phyloP scores from a whole-genome alignment of 75 land plant species.

The Larix kaempferi region DNA sequence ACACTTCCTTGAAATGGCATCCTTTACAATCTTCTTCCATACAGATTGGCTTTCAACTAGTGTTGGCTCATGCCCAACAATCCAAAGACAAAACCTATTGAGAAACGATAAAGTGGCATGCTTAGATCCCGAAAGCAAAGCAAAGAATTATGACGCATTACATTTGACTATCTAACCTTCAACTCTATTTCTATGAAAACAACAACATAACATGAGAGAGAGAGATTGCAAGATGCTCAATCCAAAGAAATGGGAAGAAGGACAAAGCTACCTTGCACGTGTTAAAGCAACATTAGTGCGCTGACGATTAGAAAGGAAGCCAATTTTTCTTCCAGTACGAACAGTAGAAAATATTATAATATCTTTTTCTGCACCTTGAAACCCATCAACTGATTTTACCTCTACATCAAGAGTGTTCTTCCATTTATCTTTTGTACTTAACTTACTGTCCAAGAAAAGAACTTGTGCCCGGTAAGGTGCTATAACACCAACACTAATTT shows the following conservation, averaged over 20 bases:
- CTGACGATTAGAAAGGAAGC: slow-evolving; percentile 49
- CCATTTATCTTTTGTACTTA: slow-evolving; percentile 17
- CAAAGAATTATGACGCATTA: too few relatives aligned
- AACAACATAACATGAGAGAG: not conserved
- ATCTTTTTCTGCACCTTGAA: slow-evolving; percentile 87
- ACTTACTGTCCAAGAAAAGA: slow-evolving; percentile 30
- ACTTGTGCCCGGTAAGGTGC: slow-evolving; percentile 82
- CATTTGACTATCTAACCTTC: too few relatives aligned
- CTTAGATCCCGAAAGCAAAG: not conserved
- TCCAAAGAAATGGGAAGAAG: not conserved
- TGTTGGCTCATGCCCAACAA: slow-evolving; percentile 62
- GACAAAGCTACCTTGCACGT: slow-evolving; percentile 62
- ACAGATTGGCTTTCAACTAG: slow-evolving; percentile 35
- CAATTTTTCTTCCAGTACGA: slow-evolving; percentile 44
- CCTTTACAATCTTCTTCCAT: slow-evolving; percentile 47
- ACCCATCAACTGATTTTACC: slow-evolving; percentile 82
- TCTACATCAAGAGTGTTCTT: slow-evolving; percentile 32
- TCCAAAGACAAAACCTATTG: slow-evolving; percentile 66
- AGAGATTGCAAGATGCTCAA: not conserved
- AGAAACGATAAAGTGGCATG: not conserved
- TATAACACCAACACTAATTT: slow-evolving; percentile 58
- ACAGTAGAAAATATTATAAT: slow-evolving; percentile 83
- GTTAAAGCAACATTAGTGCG: slow-evolving; percentile 86
- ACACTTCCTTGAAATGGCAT: slow-evolving; percentile 52
- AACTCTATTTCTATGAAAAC: too few relatives aligned